Percentiles rank a stretch among this genome's conserved stretches.
phyloP scores from a whole-genome alignment of 129 eudicot species.

The Lactuca saligna region DNA sequence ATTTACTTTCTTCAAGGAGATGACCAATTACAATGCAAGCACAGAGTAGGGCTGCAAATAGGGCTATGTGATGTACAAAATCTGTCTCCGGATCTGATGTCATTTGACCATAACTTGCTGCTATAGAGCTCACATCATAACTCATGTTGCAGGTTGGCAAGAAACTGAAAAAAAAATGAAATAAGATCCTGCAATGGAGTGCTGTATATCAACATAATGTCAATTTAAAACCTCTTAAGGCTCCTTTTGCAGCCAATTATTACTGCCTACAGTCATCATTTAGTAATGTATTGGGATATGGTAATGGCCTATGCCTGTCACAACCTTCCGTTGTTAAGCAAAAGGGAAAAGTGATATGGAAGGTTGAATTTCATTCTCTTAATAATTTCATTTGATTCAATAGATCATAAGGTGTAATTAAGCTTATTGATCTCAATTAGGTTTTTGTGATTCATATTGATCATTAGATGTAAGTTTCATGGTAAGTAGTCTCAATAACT shows the following conservation, averaged over 20 bases:
- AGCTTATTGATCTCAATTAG: background rate
- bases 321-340: no score
- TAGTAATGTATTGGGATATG: no score
- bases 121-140: conserved; percentile 6
- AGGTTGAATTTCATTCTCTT: background rate
- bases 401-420: background rate
- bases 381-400: background rate
- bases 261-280: no score
- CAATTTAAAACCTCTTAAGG: background rate
- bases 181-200: conserved; percentile 12
- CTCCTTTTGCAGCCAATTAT: no score
- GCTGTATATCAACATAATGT: background rate
- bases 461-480: background rate
- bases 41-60: conserved; percentile 72
- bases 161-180: background rate
- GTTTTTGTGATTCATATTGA: background rate
- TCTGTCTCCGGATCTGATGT: conserved; percentile 43
- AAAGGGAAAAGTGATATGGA: conserved; percentile 7
- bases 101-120: conserved; percentile 21
- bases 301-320: no score
- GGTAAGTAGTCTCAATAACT: conserved; percentile 6
- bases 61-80: conserved; percentile 57
- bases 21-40: conserved; percentile 71
- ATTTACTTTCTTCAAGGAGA: conserved; percentile 65
- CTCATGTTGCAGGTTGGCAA: conserved; percentile 17